A percentile compares a stretch with the other conserved stretches of the same genome.
phyloP scores from a whole-genome alignment of 192 early-diverging fungal species.

The Mortierella hygrophila region DNA sequence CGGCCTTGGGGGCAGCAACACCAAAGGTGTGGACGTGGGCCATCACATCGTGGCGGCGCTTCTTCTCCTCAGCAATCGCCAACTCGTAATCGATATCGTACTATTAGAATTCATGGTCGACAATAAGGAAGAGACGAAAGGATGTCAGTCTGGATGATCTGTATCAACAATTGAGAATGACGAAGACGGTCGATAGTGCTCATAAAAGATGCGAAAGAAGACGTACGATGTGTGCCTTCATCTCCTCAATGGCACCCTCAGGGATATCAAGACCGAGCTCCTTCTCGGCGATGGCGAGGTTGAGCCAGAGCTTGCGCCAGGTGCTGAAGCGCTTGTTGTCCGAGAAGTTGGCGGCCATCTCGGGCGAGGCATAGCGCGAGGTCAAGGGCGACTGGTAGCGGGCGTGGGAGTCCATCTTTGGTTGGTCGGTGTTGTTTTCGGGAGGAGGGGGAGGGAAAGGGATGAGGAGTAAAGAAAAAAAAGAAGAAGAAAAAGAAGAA shows the following conservation, averaged over 20 bases:
- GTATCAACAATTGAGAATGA: not conserved
- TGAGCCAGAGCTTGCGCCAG: conserved; percentile 97
- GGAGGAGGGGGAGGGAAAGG: not conserved
- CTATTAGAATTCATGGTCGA: not conserved
- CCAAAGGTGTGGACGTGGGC: conserved; percentile 99
- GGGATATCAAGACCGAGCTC: conserved; percentile 92
- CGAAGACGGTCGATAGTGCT: no score
- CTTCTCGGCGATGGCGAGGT: conserved; percentile 92
- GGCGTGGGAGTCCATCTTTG: conserved; percentile 69
- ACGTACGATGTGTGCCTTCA: conserved; percentile 83
- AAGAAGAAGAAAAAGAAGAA: not conserved
- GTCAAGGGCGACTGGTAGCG: conserved; percentile 97
- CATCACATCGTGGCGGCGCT: conserved; percentile 98
- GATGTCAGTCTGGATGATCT: not conserved
- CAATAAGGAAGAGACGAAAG: not conserved
- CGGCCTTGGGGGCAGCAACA: conserved; percentile 85
- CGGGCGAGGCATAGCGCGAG: conserved; percentile 95
- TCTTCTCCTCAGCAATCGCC: conserved; percentile 93
- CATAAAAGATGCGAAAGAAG: not conserved
- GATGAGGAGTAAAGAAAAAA: not conserved
- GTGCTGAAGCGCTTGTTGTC: conserved; percentile 96
- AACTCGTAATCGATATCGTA: conserved; percentile 91
- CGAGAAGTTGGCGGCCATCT: conserved; percentile 97
- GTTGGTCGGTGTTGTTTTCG: not conserved
- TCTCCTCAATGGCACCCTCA: conserved; percentile 87